Base-by-base conservation (phyloP, 345 rosid species). In the Passiflora organensis region DNA sequence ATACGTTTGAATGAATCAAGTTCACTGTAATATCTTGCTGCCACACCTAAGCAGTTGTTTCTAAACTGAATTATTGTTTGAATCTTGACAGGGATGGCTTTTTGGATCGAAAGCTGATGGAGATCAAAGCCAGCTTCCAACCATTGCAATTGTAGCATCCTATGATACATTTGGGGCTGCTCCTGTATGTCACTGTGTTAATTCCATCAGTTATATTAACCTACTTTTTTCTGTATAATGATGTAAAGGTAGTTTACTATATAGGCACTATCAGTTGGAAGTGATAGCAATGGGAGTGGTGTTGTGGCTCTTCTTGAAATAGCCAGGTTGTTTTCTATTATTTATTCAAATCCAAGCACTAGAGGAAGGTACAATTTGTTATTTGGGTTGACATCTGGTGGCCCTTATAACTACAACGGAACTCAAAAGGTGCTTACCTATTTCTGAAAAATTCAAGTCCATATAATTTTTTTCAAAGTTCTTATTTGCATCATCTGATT, bases 201-300 rank as follows among this genome's bases (percentile, higher is more conserved):
- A 43, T 47, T 60, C 36, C 28, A 37, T 10, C 11, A 1, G 18
- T 13, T 14, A 9, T 24, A 42, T 15, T 46, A 5, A n/a, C 20
- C 25, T 53, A 6, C 55, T 15, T 53, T 49, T 51, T 54, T 8
- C 32, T 25, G 1, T 37, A 24, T 67, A 53, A 58, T 44, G 43
- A 15, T 59, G 24, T 43, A 43, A 43, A 41, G 52, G 32, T 53
- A 62, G 66, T 65, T 66, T 14, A 61, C 43, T 55, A 10, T 78
- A 76, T 71, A 88, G 99, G 96, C 95, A 68, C 72, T 93, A 75
- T 84, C 99, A 16, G 84, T 82, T 32, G 99, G 99, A 72, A 84
- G 94, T 58, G 96, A 88, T 66, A 93, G 96, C 83, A 89, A 84
- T 74, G 99, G 96, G 43, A 93, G 99, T 58, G 99, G 99, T 10